Base-by-base conservation (phyloP, 2,329 filamentous ascomycete species). In the Aspergillus sp. region DNA sequence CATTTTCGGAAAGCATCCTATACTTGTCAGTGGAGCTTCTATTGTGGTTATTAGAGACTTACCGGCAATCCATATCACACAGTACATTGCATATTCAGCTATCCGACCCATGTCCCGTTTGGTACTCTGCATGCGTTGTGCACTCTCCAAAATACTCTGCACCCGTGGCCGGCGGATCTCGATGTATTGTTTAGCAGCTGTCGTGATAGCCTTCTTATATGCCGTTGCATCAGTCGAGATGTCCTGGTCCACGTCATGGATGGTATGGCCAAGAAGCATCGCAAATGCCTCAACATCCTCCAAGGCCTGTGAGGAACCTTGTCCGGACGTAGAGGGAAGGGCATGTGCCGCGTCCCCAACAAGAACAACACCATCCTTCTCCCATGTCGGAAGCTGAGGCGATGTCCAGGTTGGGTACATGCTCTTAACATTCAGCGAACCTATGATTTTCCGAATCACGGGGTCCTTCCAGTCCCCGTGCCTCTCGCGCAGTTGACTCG, bases 311-410 rank as follows among this genome's bases (percentile, higher is more conserved):
- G 78, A 80, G 0, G 80, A 77, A 0, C 83, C 84, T 66, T 86
- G 83, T 2, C 83, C 82, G 0, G 78, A 79, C 5, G 78, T 80
- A 0, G 83, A 77, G 2, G 81, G 79, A 55, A 86, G 72, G 0
- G 83, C 82, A 68, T 86, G 83, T 0, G 82, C 83, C 2, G 82
- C 82, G 66, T 86, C 83, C 4, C 83, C 84, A 3, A 85, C 69
- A 2, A 86, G 69, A 4, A 86, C 73, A 2, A 84, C 75, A 0
- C 80, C 73, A 9, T 78, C 70, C 5, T 73, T 68, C 19, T 75
- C 72, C 81, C 81, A 84, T 17, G 71, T 73, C 9, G 78, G 77
- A 3, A 85, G 71, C 17, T 71, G 66, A 0, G 80, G 79, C 1
- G 76, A 77, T 0, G 79, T 79, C 74, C 77, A 83, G 0, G 76